Evolutionary conservation across 2,329 filamentous ascomycete species (phyloP), one percentile per base, ranked within the genome.

Genomic region (Westerdykella ornata): DNA sequence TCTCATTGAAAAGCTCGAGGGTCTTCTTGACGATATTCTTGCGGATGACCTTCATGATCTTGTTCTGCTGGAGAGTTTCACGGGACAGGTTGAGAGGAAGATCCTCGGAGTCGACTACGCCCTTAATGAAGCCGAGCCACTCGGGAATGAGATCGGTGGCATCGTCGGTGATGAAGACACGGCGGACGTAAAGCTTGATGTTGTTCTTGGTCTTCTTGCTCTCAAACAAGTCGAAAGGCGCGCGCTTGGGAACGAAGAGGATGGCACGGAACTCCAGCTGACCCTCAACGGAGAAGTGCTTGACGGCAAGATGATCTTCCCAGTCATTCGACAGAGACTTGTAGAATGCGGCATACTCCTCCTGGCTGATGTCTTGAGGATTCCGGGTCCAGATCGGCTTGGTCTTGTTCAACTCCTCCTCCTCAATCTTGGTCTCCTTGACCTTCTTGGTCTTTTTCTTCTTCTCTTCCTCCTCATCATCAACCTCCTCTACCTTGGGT

Each of bases 171-270:
- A 98, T 98, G 85, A 98, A 98, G 73, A 98, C 92, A 71, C 92
- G 92, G 72, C 92, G 90, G 67, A 98, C 92, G 76, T 98, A 98
- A 63, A 98, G 84, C 85, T 98, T 98, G 82, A 98, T 97, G 85
- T 98, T 98, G 86, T 97, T 98, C 88, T 98, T 98, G 69, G 90
- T 96, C 85, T 96, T 95, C 88, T 98, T 98, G 70, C 90, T 96
- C 85, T 98, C 92, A 72, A 98, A 98, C 51, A 98, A 86, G 68
- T 98, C 92, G 72, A 98, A 98, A 63, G 92, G 92, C 72, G 92
- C 92, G 65, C 92, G 90, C 87, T 98, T 97, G 70, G 92, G 92
- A 42, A 98, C 90, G 78, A 94, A 98, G 69, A 98, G 88, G 73
- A 98, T 95, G 57, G 92, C 92, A 56, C 90, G 90, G 88, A 98